Percentiles rank a stretch among this genome's conserved stretches.
Evolutionary conservation across 2,329 filamentous ascomycete species (phyloP).

Genomic region (Verticillium alfalfae): DNA sequence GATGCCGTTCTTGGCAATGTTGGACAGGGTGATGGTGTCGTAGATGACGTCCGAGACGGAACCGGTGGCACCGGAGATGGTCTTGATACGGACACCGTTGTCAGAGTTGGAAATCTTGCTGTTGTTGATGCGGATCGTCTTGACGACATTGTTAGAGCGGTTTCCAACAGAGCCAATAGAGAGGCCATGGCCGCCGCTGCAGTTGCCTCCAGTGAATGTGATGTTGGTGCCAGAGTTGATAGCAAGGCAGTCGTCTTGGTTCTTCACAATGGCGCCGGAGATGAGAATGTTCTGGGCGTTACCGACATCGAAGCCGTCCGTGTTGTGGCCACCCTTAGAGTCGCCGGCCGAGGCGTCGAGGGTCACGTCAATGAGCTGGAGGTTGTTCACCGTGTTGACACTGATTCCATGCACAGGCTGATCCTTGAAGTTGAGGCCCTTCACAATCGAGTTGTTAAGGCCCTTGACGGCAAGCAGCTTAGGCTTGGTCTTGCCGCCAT

Average conservation of each 20-base stretch:
- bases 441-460: constrained; percentile 28
- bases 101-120: constrained; percentile 43
- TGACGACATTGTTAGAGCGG: constrained; percentile 45
- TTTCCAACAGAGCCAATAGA: constrained; percentile 39
- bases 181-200: constrained; percentile 37
- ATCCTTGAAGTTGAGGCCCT: constrained; percentile 32
- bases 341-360: constrained; percentile 33
- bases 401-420: constrained; percentile 35
- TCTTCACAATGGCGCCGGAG: constrained; percentile 46
- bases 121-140: constrained; percentile 44
- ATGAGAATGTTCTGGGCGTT: constrained; percentile 44
- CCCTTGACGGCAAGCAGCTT: constrained; percentile 33
- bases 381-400: constrained; percentile 27
- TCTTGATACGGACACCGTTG: constrained; percentile 49
- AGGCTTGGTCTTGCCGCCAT: constrained; percentile 58
- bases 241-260: constrained; percentile 59
- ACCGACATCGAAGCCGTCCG: constrained; percentile 54
- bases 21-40: constrained; percentile 32
- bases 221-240: constrained; percentile 48
- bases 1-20: constrained; percentile 34
- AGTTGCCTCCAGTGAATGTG: constrained; percentile 36
- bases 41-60: constrained; percentile 37
- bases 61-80: constrained; percentile 37
- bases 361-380: constrained; percentile 31
- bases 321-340: constrained; percentile 41